Evolutionary conservation across 225 moss, liverwort and hornwort genomes (phyloP).

Genomic region (Physcomitrellopsis africana): DNA sequence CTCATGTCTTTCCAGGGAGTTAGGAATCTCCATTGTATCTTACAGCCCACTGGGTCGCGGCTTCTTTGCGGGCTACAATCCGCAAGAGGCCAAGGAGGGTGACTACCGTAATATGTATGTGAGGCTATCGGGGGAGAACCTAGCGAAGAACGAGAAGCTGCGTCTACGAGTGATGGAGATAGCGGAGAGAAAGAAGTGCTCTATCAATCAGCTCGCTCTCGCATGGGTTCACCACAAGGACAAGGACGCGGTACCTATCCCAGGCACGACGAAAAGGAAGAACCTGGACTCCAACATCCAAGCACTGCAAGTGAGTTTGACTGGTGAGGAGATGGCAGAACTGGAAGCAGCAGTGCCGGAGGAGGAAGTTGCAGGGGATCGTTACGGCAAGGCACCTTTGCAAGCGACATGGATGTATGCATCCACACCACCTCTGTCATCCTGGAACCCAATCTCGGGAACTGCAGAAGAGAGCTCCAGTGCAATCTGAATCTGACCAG

Average conservation of each 20-base stretch:
- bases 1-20: conserved; percentile 21
- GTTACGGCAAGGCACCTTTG: background rate
- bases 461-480: too few species aligned
- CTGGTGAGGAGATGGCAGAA: conserved; percentile 38
- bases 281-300: conserved; percentile 55
- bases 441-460: conserved; percentile 13
- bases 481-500: too few species aligned
- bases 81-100: conserved; percentile 3
- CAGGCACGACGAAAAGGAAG: conserved; percentile 42
- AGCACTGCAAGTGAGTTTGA: conserved; percentile 31
- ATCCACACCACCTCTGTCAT: conserved; percentile 26
- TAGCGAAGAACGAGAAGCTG: conserved; percentile 34
- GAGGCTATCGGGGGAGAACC: conserved; percentile 32
- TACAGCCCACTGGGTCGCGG: conserved; percentile 41
- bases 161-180: conserved; percentile 29
- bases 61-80: conserved; percentile 32
- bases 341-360: conserved; percentile 43
- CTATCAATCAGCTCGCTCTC: conserved; percentile 40
- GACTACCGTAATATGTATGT: conserved; percentile 21
- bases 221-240: conserved; percentile 49
- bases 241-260: conserved; percentile 39
- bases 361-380: conserved; percentile 35
- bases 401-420: conserved; percentile 27
- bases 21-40: conserved; percentile 31
- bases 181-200: conserved; percentile 33